Percentiles rank a stretch among this genome's conserved stretches.
These are phyloP conservation scores for Coelastrella sp. DNA, from an alignment of 139 green algal species.

Conservation along the genomic window DNA sequence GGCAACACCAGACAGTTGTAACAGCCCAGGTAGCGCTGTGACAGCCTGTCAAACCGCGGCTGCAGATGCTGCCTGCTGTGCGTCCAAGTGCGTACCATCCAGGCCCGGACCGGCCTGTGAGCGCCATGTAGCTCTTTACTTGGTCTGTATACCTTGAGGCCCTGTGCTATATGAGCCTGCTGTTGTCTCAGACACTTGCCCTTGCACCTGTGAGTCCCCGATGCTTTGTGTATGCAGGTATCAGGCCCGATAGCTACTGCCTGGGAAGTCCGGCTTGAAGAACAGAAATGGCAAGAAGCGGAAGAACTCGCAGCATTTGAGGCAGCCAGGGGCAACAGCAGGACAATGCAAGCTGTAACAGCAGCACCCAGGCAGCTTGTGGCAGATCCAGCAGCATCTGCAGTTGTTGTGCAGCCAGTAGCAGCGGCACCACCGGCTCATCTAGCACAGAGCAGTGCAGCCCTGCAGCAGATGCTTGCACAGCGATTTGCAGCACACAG, in stretches of 20 bases:
- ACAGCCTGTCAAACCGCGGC: no score
- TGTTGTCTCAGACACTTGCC: not conserved
- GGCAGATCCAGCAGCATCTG: constrained; percentile 3
- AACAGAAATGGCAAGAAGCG: constrained; percentile 42
- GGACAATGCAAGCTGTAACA: not conserved
- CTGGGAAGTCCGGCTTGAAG: constrained; percentile 44
- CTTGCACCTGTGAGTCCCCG: not conserved
- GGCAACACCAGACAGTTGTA: not conserved
- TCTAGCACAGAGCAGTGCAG: not conserved
- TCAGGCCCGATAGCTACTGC: constrained; percentile 31
- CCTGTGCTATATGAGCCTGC: not conserved
- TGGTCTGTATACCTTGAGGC: no score
- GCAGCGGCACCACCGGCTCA: not conserved
- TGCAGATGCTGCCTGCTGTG: no score
- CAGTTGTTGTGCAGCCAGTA: constrained; percentile 1
- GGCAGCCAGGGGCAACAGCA: not conserved
- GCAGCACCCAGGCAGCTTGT: not conserved
- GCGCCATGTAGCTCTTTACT: no score
- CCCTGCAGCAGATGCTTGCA: not conserved
- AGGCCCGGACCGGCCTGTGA: no score
- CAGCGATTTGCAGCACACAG: not conserved
- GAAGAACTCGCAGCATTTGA: constrained; percentile 2
- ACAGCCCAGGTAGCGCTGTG: not conserved
- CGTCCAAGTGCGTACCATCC: no score
- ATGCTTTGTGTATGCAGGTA: not conserved